Percentiles rank a stretch among this genome's conserved stretches.
Evolutionary conservation across 169 alveolate genomes (phyloP).

Genomic region (Cryptosporidium bovis): DNA sequence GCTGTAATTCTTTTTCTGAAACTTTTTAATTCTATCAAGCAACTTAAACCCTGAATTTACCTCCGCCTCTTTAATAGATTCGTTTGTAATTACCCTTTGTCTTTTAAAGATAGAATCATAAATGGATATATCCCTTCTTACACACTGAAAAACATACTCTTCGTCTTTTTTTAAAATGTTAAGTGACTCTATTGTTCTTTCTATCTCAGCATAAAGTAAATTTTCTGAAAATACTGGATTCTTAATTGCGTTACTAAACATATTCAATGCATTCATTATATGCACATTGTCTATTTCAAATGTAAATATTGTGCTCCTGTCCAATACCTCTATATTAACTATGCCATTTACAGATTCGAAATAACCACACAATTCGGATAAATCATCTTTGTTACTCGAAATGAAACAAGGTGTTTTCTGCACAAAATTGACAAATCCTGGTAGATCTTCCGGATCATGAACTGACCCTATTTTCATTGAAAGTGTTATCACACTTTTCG

Average conservation of each 20-base stretch:
- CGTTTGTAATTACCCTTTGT: neutral
- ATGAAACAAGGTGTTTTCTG: conserved; percentile 7
- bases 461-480: conserved; percentile 11
- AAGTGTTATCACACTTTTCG: neutral
- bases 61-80: neutral
- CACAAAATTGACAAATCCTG: conserved; percentile 12
- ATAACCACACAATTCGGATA: neutral
- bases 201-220: neutral
- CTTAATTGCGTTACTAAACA: conserved; percentile 19
- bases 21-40: neutral
- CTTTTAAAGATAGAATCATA: too few species aligned
- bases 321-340: neutral
- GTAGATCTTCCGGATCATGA: conserved; percentile 46
- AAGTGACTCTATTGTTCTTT: neutral
- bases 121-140: neutral
- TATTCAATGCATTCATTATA: conserved; percentile 16
- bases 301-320: neutral
- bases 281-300: neutral
- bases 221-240: conserved; percentile 7
- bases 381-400: neutral
- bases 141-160: conserved; percentile 15
- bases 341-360: neutral
- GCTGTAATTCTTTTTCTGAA: conserved; percentile 28
- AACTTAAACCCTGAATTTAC: neutral
- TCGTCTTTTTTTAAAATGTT: neutral